Evolutionary conservation across 441 rosid genomes (phyloP), one percentile per base, ranked within the genome.

Genomic region (Lepidium campestre): DNA sequence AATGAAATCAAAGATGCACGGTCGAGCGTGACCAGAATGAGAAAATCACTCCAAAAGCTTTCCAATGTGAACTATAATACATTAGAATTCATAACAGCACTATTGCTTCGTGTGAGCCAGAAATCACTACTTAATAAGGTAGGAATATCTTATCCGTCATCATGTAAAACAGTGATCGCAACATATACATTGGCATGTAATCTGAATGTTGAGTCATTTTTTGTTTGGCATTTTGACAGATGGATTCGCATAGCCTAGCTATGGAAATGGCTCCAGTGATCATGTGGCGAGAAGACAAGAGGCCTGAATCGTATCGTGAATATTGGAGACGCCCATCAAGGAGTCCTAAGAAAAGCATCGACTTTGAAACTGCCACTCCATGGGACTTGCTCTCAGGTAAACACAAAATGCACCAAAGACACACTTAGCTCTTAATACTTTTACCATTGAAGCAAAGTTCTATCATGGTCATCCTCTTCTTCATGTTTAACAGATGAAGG

Each of bases 371-470:
- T 67, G 66, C 81, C 68, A 77, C 83, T 77, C 74, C 86, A 39
- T 86, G 94, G 92, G 96, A 93, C 80, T 73, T 93, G 82, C 96
- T 93, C 69, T 81, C 86, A 62, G 97, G 98, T 90, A 66, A 76
- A 14, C 31, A 12, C 31, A 34, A 10, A 2, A 36, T 18, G 22
- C 47, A 42, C 22, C n/a, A 3, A 29, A 34, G 10, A 22, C 32
- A 27, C 23, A 7, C 27, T 8, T 9, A 8, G 15, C 47, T 57
- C 15, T 36, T 10, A 8, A 8, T 32, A 27, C 22, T 42, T n/a
- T 58, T 19, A 40, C 23, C 34, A 18, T 14, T 36, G 42, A 46
- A 62, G 20, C 29, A 46, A 29, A 50, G 60, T 23, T 50, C 19
- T 5, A 29, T 49, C 4, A 18, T 17, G 6, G 1, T 17, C 4